Evolutionary conservation across 768 basidiomycete genomes (phyloP).

Genomic region (Pleurotus citrinopileatus): DNA sequence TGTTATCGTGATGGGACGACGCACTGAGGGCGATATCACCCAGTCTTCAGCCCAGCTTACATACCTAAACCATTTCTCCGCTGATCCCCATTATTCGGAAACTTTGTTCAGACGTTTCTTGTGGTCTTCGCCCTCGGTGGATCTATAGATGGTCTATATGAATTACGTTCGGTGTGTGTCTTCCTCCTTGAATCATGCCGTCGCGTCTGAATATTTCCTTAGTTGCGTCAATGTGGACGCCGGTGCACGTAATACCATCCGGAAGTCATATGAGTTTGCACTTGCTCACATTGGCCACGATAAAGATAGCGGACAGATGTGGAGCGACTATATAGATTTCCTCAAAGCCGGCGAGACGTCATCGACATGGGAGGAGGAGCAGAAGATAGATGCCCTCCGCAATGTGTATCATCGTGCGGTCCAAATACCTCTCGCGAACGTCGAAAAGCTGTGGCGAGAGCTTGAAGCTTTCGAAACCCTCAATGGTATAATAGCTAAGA

Average conservation of each 20-base stretch:
- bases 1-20: no score
- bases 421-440: constrained; percentile 90
- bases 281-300: constrained; percentile 87
- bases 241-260: constrained; percentile 70
- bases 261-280: constrained; percentile 92
- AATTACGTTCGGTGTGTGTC: constrained; percentile 83
- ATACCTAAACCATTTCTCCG: constrained; percentile 76
- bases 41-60: constrained; percentile 83
- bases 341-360: constrained; percentile 74
- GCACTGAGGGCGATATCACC: no score
- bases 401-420: constrained; percentile 93
- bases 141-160: constrained; percentile 91
- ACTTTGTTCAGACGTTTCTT: constrained; percentile 87
- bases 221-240: constrained; percentile 71
- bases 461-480: constrained; percentile 91
- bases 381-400: constrained; percentile 90
- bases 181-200: constrained; percentile 12
- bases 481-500: constrained; percentile 94
- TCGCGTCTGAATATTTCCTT: constrained; percentile 11
- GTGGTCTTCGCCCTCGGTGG: constrained; percentile 81
- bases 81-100: constrained; percentile 69
- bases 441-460: constrained; percentile 92
- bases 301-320: constrained; percentile 88
- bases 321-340: constrained; percentile 93
- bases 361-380: constrained; percentile 93